These are phyloP conservation scores for Acacia concinna DNA, from an alignment of 331 rosid species.

Conservation along the genomic window DNA sequence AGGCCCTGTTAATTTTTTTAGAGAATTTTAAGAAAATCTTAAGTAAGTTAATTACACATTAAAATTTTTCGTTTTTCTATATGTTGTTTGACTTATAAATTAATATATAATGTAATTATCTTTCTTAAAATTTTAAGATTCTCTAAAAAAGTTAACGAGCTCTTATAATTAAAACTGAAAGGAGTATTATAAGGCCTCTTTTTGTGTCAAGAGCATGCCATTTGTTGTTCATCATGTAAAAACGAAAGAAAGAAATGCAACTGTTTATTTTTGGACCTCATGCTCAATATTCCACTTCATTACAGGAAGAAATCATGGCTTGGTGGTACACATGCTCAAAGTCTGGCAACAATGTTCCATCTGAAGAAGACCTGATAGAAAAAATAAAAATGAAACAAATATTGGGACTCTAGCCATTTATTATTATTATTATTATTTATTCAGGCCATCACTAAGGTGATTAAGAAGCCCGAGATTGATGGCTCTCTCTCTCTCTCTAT, in stretches of 20 bases:
- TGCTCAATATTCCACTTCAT: background rate
- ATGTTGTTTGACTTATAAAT: too few species aligned
- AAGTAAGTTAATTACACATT: too few species aligned
- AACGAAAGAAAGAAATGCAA: background rate
- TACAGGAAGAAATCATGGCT: constrained; percentile 88
- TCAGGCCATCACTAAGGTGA: constrained; percentile 1
- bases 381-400: constrained; percentile 50
- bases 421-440: background rate
- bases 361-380: constrained; percentile 57
- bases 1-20: too few species aligned
- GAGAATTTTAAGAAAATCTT: too few species aligned
- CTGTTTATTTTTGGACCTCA: background rate
- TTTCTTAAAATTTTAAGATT: too few species aligned
- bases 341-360: constrained; percentile 49
- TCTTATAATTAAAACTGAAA: too few species aligned
- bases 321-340: constrained; percentile 72
- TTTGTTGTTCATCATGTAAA: background rate
- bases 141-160: too few species aligned
- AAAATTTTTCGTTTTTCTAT: too few species aligned
- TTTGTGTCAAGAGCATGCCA: background rate
- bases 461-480: background rate
- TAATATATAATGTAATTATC: too few species aligned
- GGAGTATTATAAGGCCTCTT: background rate
- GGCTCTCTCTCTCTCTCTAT: too few species aligned
- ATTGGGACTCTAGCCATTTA: constrained; percentile 61